Conservation (phyloP, 805 yeast genomes). For the Starmerella apis region DNA sequence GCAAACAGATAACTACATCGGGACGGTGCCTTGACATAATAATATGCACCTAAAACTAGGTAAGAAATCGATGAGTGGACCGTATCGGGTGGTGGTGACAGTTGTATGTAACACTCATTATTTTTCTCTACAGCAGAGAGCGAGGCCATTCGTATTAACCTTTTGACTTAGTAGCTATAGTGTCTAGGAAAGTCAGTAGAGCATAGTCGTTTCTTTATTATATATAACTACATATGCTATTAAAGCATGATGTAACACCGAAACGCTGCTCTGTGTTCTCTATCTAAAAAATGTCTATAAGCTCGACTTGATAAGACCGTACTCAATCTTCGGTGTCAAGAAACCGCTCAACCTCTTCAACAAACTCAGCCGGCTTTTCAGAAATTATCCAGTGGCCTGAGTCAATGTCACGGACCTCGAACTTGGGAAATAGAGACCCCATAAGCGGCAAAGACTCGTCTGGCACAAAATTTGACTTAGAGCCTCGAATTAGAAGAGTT, state of each 20-base stretch:
- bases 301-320: neutral
- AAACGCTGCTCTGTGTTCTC: too few relatives aligned
- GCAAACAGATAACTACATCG: slow-evolving; percentile 1
- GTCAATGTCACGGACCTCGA: slow-evolving; percentile 61
- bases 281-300: neutral
- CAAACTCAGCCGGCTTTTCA: slow-evolving; percentile 72
- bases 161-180: too few relatives aligned
- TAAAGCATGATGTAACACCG: too few relatives aligned
- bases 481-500: slow-evolving; percentile 67
- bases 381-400: slow-evolving; percentile 91
- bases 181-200: too few relatives aligned
- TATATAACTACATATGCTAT: too few relatives aligned
- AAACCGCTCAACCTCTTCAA: slow-evolving; percentile 51
- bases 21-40: slow-evolving; percentile 1
- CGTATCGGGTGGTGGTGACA: slow-evolving; percentile 2
- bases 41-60: too few relatives aligned
- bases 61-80: neutral
- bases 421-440: slow-evolving; percentile 68
- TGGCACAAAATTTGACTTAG: slow-evolving; percentile 62
- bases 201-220: too few relatives aligned
- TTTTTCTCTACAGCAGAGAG: neutral
- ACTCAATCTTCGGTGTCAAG: slow-evolving; percentile 34
- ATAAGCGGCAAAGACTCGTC: slow-evolving; percentile 69
- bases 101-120: too few relatives aligned
- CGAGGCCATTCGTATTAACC: too few relatives aligned